Base-by-base conservation (phyloP, 805 yeast species). In the Wickerhamomyces strasburgensis region DNA sequence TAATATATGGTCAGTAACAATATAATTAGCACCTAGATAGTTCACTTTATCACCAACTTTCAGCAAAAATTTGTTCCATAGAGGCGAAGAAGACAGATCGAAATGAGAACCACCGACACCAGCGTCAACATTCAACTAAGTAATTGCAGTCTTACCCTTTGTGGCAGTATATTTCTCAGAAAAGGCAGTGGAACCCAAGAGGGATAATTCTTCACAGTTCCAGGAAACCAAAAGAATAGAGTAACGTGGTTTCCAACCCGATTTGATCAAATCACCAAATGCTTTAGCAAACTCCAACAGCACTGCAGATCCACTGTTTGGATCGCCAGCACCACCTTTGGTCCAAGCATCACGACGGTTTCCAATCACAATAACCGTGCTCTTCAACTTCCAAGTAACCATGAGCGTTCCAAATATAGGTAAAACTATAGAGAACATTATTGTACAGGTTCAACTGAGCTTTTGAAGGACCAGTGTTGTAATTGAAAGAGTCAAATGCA, bases 281-380 rank as follows among this genome's bases (percentile, higher is more conserved):
- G 74, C 78, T 33, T 84, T 65, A 6, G 80, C 78, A 29, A 83
- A 60, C 54, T 83, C 90, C 29, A 83, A 57, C 44, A 80, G 43
- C 0, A 68, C 75, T 1, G 88, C 80, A 14, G 84, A 70, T 1
- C 90, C 90, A 19, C 81, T 70, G 57, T 83, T 83, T 21, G 93
- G 89, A 58, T 84, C 93, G 18, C 77, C 80, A 1, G 89, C 88
- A 13, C 86, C 86, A 33, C 84, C 84, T 39, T 78, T 74, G 40
- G 78, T 72, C 93, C 90, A 84, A 3, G 89, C 79, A 54, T 84
- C 93, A 38, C 87, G 73, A 54, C 83, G 93, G 55, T 82, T 83
- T 25, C 93, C 93, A 39, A 83, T 55, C 25, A 84, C 55, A 33
- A 83, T 68, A 14, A 73, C 78, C 68, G 27, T 62, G 57, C 28